These are phyloP conservation scores for Planoprotostelium fungivorum DNA, from an alignment of 78 protist genomes.

Conservation along the genomic window DNA sequence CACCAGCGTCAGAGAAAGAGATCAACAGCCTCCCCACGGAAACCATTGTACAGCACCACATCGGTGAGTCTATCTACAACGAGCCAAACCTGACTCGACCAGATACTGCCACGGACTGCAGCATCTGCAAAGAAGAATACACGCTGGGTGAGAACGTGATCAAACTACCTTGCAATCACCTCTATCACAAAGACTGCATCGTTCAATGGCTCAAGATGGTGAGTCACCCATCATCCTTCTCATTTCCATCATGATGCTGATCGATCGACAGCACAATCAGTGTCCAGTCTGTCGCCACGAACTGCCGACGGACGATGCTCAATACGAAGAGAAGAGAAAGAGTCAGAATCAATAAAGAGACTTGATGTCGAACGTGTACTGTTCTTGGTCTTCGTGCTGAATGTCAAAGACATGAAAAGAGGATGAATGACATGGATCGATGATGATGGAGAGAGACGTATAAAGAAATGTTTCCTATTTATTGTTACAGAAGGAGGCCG, in stretches of 20 bases:
- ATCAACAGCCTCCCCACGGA: slow-evolving; percentile 15
- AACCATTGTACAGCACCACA: neutral
- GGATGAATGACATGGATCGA: no score
- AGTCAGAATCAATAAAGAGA: neutral
- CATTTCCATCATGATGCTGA: neutral
- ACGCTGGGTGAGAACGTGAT: slow-evolving; percentile 32
- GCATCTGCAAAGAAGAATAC: slow-evolving; percentile 54
- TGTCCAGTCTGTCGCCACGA: slow-evolving; percentile 64
- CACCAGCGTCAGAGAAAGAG: slow-evolving; percentile 52
- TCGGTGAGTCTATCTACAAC: slow-evolving; percentile 6
- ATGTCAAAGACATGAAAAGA: no score
- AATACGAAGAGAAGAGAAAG: slow-evolving; percentile 29
- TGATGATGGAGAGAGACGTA: no score
- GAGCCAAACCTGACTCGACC: slow-evolving; percentile 21
- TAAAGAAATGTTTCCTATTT: no score
- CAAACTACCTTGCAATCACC: slow-evolving; percentile 46
- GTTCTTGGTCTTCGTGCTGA: no score
- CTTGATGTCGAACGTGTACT: no score
- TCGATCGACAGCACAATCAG: slow-evolving; percentile 23
- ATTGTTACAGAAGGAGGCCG: no score
- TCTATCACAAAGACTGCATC: slow-evolving; percentile 46
- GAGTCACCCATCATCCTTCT: neutral
- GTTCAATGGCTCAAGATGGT: slow-evolving; percentile 39
- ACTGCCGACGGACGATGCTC: slow-evolving; percentile 47
- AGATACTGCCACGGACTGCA: slow-evolving; percentile 37